Base-by-base conservation (phyloP, 2,329 filamentous ascomycete genomes). In the Cadophora sp. region DNA sequence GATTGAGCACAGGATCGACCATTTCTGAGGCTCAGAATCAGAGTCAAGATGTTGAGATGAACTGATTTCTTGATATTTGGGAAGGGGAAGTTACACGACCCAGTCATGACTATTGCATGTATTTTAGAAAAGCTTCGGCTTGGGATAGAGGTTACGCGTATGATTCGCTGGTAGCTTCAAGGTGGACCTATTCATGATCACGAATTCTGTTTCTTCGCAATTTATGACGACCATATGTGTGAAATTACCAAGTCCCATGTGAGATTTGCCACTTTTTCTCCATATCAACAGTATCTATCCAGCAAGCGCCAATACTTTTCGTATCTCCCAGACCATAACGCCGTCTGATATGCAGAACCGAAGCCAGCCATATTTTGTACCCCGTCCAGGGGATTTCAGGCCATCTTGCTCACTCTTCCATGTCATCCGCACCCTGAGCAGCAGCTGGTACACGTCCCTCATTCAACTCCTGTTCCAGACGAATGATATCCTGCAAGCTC, bases 391-490 rank as follows among this genome's bases (percentile, higher is more conserved):
- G 53, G 19, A 48, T n/a, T 43, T 31, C 29, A 50, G 27, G 4
- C 11, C 11, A 48, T 1, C n/a, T 22, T 5, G 37, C 50, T 71
- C 67, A 90, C 76, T 90, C 87, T 80, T 90, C 87, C 88, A 90
- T 91, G 16, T 80, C 81, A 72, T 86, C 85, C 56, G 83, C 83
- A 43, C 81, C 76, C 43, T 87, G 83, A 37, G 89, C 86, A 31
- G 89, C 92, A 40, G 86, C 85, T 2, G 95, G 95, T 79, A 98
- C 85, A 76, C 92, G 85, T 1, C 96, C 96, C 79, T 98, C 95
- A 71, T 92, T 92, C 73, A 98, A 82, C 80, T 96, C 93, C 83
- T 95, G 97, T 83, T 99, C 96, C 77, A 99, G 80, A 73, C 89
- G 86, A 67, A 93, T 91, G 78, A 99, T 97, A 82, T 98, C 96